A percentile compares a stretch with the other conserved stretches of the same genome.
phyloP scores from a whole-genome alignment of 352 stramenopile species.

The Phytophthora multivora region DNA sequence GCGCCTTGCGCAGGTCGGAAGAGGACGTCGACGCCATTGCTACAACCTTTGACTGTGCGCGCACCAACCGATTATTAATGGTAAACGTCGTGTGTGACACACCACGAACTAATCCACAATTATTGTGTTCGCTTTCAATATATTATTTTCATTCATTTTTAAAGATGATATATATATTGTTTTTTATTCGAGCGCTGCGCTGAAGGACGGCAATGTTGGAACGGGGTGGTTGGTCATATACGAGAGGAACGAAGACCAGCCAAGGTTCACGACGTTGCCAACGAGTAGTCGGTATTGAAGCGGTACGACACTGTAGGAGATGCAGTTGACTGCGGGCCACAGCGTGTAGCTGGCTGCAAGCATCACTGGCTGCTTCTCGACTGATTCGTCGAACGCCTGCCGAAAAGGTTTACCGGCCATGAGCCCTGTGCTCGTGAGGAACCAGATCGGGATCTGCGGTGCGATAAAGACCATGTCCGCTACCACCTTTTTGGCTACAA shows the following conservation, averaged over 20 bases:
- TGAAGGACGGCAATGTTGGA: constrained; percentile 1
- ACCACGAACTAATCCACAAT: neutral
- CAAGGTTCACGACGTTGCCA: constrained; percentile 35
- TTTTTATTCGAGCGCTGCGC: neutral
- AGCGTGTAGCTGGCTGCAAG: constrained; percentile 39
- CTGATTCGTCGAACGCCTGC: constrained; percentile 22
- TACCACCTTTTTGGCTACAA: constrained; percentile 34
- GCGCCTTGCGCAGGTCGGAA: constrained; percentile 64
- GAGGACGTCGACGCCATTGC: constrained; percentile 19
- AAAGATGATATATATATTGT: neutral
- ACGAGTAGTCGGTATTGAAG: constrained; percentile 38
- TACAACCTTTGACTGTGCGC: constrained; percentile 9
- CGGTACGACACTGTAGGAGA: constrained; percentile 38
- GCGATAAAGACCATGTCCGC: constrained; percentile 38
- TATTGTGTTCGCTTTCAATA: no score
- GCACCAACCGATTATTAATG: constrained; percentile 23
- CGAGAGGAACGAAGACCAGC: constrained; percentile 40
- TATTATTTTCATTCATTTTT: no score
- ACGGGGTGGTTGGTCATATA: constrained; percentile 28
- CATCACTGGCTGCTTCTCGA: constrained; percentile 31
- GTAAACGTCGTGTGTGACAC: neutral
- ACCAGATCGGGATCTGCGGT: constrained; percentile 33
- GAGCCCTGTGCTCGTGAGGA: constrained; percentile 35
- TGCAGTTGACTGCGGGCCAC: constrained; percentile 41
- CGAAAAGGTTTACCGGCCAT: constrained; percentile 29